Base-by-base conservation (phyloP, 768 basidiomycete genomes). In the Suillus ampliporus region DNA sequence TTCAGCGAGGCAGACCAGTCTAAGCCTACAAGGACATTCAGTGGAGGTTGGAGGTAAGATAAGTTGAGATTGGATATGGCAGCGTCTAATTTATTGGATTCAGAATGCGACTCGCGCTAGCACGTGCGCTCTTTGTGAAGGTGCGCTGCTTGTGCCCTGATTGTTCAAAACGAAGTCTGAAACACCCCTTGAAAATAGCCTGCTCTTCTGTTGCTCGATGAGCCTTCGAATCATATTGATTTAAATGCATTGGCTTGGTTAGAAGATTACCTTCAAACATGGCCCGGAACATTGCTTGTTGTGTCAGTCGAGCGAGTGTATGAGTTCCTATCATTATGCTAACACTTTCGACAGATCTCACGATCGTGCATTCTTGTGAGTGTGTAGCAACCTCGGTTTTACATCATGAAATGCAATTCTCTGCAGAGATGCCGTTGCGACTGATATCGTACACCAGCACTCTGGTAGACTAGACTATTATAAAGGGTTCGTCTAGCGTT, bases 201-300 rank as follows among this genome's bases (percentile, higher is more conserved):
- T 40, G 73, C 91, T 46, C 80, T 96, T 37, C 80, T 96, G 54
- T 81, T 95, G 66, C 82, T 96, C 19, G 95, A 95, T 76, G 95
- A 97, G 72, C 96, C 96, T 72, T 97, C 97, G 13, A 99, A 99
- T 84, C 94, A 97, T 79, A 95, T 94, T 71, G 94, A 97, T 84
- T 76, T 98, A 60, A 98, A 98, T 76, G 96, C 96, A 10, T 84
- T 99, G 71, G 97, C 97, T 35, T 99, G 97, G 96, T 82, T 96
- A 8, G 95, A 98, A 80, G 96, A 97, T 71, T 98, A 98, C 72
- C 83, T 98, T 6, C 96, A 97, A 74, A 96, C 95, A 2, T 98
- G 95, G 95, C 79, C 87, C 1, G 91, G 94, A 57, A 97, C 95
- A 0, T 79, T 98, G 17, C 87, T 98, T 43, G 95, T 97, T 15